Evolutionary conservation across 176 grass and related monocot species (phyloP), one percentile per base, ranked within the genome.

Genomic region (Cenchrus americanus): DNA sequence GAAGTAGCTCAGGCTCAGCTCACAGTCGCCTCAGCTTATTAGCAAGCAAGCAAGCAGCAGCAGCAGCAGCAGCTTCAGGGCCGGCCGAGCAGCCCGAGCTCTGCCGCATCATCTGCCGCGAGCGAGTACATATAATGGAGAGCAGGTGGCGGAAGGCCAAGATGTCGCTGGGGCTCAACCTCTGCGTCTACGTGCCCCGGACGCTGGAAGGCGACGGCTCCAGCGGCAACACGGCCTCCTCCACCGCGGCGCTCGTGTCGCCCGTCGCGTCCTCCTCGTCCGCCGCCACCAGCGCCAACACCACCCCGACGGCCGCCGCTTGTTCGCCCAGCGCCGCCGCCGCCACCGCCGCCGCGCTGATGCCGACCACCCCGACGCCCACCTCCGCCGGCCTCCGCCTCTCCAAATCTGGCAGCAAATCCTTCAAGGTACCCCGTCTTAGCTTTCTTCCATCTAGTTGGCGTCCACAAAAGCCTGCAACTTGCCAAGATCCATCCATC

Each of bases 81-180:
- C 23, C 30, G 26, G 26, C 23, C 21, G 26, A 70, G 62, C n/a
- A n/a, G n/a, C n/a, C n/a, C n/a, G n/a, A n/a, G n/a, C n/a, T n/a
- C n/a, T n/a, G n/a, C 73, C 47, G 21, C 70, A 43, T 19, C 72
- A 37, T 4, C 34, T 37, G 34, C 34, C 34, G 34, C 84, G 65
- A 41, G 24, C 62, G 19, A 48, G 47, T 26, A 30, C 11, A 73
- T 32, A 7, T 19, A 73, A 93, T 93, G 94, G 94, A 87, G 71
- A 96, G 94, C 83, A 87, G 91, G 87, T 96, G 91, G 94, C 90
- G 94, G 76, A 96, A 93, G 80, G 94, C 94, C 62, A 96, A 96
- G 91, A 88, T 93, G 61, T 91, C 94, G 11, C 88, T 96, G 58
- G 91, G 94, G 59, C 82, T 96, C 69, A 96, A 96, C 82, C 84